Conservation (phyloP, 2,329 filamentous ascomycete species). For the Exophiala alcalophila region DNA sequence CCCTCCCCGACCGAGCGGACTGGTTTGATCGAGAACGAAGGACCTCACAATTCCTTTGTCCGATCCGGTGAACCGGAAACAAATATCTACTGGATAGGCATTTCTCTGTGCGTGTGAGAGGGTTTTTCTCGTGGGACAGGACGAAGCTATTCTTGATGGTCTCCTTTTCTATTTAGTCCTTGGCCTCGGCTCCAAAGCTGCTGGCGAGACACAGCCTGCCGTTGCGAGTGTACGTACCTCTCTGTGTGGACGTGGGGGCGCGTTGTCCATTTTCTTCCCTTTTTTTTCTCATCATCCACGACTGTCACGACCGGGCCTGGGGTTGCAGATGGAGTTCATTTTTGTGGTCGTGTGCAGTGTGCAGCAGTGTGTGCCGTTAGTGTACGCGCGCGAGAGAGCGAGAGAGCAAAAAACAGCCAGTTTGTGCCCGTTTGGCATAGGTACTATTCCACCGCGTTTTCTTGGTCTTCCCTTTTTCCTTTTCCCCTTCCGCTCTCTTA, state of each 20-base stretch:
- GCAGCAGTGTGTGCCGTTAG: too few species aligned
- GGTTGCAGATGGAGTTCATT: conserved; percentile 17
- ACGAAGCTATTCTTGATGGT: conserved; percentile 2
- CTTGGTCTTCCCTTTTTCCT: too few species aligned
- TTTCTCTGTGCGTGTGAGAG: conserved; percentile 2
- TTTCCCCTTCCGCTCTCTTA: too few species aligned
- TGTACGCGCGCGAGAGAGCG: too few species aligned
- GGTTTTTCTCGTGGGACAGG: conserved; percentile 3
- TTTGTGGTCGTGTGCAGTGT: conserved; percentile 6
- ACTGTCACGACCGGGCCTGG: conserved; percentile 17
- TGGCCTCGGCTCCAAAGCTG: too few species aligned
- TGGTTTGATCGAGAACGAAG: neutral
- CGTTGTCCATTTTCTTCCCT: neutral
- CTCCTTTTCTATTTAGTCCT: conserved; percentile 2
- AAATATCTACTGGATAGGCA: conserved; percentile 10
- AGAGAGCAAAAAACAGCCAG: neutral
- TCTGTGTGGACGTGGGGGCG: neutral
- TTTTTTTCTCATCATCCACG: conserved; percentile 8
- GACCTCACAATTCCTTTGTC: conserved; percentile 1
- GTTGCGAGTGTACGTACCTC: conserved; percentile 1
- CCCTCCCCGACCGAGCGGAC: neutral
- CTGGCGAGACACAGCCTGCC: conserved; percentile 6
- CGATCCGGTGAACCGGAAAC: conserved; percentile 1
- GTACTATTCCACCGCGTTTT: too few species aligned
- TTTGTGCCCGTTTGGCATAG: too few species aligned